These are phyloP conservation scores for Cyclotella baltica DNA, from an alignment of 108 stramenopile species.

Conservation along the genomic window DNA sequence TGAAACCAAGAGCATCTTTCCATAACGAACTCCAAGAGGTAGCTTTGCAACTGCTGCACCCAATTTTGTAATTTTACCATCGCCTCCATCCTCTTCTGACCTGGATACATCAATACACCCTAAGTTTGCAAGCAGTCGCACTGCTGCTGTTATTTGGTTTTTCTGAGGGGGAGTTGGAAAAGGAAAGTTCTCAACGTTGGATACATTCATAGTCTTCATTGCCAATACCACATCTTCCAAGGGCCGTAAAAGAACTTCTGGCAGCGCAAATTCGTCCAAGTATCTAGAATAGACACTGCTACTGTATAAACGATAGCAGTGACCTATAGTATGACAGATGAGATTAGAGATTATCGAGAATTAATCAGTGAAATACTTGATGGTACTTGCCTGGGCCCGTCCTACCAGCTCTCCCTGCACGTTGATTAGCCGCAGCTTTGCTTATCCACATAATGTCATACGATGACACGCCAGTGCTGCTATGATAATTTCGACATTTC, in stretches of 20 bases:
- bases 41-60: slow-evolving; percentile 82
- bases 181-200: slow-evolving; percentile 78
- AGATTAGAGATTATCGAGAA: neutral
- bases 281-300: slow-evolving; percentile 91
- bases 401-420: slow-evolving; percentile 96
- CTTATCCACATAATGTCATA: slow-evolving; percentile 97
- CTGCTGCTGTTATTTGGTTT: slow-evolving; percentile 74
- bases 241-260: slow-evolving; percentile 86
- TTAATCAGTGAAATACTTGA: no score
- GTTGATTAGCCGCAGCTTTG: slow-evolving; percentile 96
- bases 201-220: slow-evolving; percentile 89
- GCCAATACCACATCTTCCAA: slow-evolving; percentile 93
- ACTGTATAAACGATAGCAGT: slow-evolving; percentile 96
- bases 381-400: slow-evolving; percentile 83
- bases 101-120: slow-evolving; percentile 81
- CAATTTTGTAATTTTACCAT: slow-evolving; percentile 79
- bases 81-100: slow-evolving; percentile 73
- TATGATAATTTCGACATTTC: slow-evolving; percentile 91
- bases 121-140: slow-evolving; percentile 76
- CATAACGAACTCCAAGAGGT: slow-evolving; percentile 88
- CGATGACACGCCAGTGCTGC: slow-evolving; percentile 84
- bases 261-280: slow-evolving; percentile 83
- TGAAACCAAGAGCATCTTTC: slow-evolving; percentile 89
- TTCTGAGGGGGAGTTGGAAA: slow-evolving; percentile 83
- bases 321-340: slow-evolving; percentile 48